Evolutionary conservation across 805 yeast species (phyloP).

Genomic region (Saccharomycodes ludwigii): DNA sequence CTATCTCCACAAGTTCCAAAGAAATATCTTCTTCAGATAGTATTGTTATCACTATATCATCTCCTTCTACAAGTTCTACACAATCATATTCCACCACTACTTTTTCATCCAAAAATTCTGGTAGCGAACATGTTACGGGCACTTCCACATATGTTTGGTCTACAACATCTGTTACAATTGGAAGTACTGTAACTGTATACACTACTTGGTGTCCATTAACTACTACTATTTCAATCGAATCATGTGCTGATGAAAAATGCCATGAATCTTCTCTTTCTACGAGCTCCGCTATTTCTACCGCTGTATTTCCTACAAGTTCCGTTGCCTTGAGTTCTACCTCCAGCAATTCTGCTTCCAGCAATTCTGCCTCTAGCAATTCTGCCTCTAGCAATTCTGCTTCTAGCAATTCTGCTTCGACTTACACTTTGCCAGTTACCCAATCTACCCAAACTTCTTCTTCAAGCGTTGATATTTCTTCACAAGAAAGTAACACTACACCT

Average conservation of each 20-base stretch:
- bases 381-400: not conserved
- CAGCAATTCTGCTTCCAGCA: not conserved
- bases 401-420: not conserved
- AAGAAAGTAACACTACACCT: not conserved
- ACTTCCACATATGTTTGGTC: constrained; percentile 2
- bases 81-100: not conserved
- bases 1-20: not conserved
- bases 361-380: not conserved
- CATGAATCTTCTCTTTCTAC: no score
- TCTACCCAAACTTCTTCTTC: not conserved
- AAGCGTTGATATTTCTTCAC: not conserved
- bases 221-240: constrained; percentile 1
- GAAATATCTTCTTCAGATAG: no score
- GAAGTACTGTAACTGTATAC: constrained; percentile 2
- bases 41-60: no score
- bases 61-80: no score
- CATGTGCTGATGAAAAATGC: no score
- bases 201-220: constrained; percentile 7
- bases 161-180: constrained; percentile 1
- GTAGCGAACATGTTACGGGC: not conserved
- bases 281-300: not conserved
- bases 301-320: not conserved
- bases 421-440: not conserved
- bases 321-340: not conserved
- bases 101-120: not conserved